Evolutionary conservation across 768 basidiomycete species (phyloP), one percentile per base, ranked within the genome.

Genomic region (Candolleomyces efflorescens): DNA sequence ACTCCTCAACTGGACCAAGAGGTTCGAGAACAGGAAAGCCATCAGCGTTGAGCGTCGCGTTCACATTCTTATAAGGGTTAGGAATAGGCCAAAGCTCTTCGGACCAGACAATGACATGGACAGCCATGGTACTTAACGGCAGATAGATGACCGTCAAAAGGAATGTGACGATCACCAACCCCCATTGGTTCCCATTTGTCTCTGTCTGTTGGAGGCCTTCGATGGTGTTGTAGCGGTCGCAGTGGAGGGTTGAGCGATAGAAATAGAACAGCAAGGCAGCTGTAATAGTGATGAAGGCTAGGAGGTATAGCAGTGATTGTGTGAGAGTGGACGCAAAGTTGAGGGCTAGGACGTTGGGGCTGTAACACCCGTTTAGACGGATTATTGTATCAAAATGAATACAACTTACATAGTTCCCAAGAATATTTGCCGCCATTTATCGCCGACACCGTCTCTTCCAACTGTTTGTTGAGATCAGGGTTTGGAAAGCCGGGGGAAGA

Each of bases 31-130:
- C 60, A 1, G 86, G 83, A 2, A 82, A 79, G 18, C 49, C 49
- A 5, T 36, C 10, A 13, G 17, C 49, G 26, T 18, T 48, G 13
- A n/a, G 10, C 23, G 71, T 75, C 1, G 76, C 65, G 1, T 83
- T 83, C 3, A 80, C 75, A 63, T 86, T 85, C 47, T 70, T 69
- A 63, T 89, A 89, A 3, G 87, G 87, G 66, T 89, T 89, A 0
- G 81, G 70, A 24, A 89, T 81, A 5, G 79, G 77, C 89, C 87
- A 92, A 18, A 88, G 78, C 71, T 91, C 90, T 48, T 84, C 77
- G 0, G 87, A 87, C 88, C 87, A 91, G 1, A 88, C 81, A 15
- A 92, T 72, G 27, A 88, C 88, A 62, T 88, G 88, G 17, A 92
- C 73, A 0, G 87, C 82, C 77, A 92, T 83, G 13, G 87, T 90